Percentiles rank a stretch among this genome's conserved stretches.
phyloP scores from a whole-genome alignment of 306 rosid genomes.

The Glycyrrhiza uralensis region DNA sequence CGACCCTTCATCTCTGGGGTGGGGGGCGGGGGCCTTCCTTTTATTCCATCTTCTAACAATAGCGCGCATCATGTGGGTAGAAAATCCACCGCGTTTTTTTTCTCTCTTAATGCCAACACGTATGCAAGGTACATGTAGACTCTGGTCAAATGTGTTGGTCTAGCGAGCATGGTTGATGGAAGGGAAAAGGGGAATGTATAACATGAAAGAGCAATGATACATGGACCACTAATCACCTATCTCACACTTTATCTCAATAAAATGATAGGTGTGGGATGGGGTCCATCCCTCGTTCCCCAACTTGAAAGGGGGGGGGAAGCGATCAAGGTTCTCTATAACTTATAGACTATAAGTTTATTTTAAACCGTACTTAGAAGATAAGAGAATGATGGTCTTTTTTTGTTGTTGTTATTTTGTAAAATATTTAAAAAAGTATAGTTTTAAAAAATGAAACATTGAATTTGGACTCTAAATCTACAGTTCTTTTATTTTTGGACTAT shows the following conservation, averaged over 20 bases:
- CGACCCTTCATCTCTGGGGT: conserved; percentile 26
- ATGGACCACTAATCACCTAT: too few relatives aligned
- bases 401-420: too few relatives aligned
- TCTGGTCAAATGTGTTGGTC: conserved; percentile 11
- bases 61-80: conserved; percentile 28
- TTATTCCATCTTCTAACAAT: neutral
- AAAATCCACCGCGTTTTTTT: neutral
- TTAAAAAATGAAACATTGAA: neutral
- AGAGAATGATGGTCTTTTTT: too few relatives aligned
- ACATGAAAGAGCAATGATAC: too few relatives aligned
- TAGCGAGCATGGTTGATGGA: neutral
- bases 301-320: too few relatives aligned
- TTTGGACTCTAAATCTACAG: neutral
- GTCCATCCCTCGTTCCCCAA: too few relatives aligned
- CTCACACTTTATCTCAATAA: too few relatives aligned
- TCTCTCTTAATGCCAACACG: neutral
- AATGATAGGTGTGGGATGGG: too few relatives aligned
- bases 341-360: too few relatives aligned
- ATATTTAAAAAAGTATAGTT: neutral
- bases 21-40: conserved; percentile 2
- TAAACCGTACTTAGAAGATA: too few relatives aligned
- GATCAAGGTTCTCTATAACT: too few relatives aligned
- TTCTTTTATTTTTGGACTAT: neutral
- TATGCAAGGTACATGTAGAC: neutral
- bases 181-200: neutral